phyloP scores from a whole-genome alignment of 2,329 filamentous ascomycete genomes.

The Pezicula neosporulosa region DNA sequence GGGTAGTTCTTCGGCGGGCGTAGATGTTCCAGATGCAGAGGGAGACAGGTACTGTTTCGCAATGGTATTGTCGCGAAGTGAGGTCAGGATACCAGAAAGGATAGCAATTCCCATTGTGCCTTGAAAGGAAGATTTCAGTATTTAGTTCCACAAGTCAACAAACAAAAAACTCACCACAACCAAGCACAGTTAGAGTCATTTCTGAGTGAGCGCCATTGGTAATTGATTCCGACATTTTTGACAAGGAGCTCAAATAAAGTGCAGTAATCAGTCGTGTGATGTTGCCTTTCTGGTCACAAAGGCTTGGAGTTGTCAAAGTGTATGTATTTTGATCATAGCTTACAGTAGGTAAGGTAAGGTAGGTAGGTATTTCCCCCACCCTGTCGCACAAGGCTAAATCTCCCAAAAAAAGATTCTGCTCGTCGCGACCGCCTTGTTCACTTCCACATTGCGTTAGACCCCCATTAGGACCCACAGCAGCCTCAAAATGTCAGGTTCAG shows the following conservation, averaged over 20 bases:
- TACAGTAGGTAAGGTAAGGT: background rate
- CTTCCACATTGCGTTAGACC: background rate
- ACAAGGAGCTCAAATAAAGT: background rate
- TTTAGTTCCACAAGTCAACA: background rate
- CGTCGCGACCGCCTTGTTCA: background rate
- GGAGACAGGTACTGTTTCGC: slow-evolving; percentile 40
- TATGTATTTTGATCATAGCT: no score
- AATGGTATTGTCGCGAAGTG: slow-evolving; percentile 53
- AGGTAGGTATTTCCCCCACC: background rate
- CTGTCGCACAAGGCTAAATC: background rate
- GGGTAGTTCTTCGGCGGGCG: slow-evolving; percentile 44
- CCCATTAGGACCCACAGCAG: background rate
- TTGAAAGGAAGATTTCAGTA: slow-evolving; percentile 29
- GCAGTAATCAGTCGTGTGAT: no score
- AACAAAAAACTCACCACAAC: slow-evolving; percentile 60
- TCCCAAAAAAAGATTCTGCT: no score
- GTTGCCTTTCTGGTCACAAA: no score
- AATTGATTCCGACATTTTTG: slow-evolving; percentile 1
- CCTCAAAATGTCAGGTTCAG: background rate
- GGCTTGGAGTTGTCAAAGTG: no score
- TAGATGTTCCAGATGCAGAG: slow-evolving; percentile 35
- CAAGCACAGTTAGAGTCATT: slow-evolving; percentile 75
- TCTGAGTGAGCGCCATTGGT: slow-evolving; percentile 24
- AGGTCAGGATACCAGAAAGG: slow-evolving; percentile 73
- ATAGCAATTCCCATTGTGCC: slow-evolving; percentile 86